Conservation (phyloP, 805 yeast genomes). For the Komagataella populi region DNA sequence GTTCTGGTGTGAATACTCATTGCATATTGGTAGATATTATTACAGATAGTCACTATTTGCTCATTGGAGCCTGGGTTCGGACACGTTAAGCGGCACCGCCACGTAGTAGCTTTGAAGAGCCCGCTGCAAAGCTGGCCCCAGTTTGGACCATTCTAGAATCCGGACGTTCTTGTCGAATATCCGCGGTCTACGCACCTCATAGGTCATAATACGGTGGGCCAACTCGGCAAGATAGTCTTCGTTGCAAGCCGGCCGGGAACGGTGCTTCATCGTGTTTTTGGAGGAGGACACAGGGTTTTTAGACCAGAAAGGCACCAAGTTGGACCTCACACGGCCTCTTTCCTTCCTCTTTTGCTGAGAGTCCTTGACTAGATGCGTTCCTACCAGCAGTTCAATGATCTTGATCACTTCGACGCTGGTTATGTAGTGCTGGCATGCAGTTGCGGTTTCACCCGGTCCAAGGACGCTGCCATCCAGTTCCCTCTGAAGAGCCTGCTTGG, state of each 20-base stretch:
- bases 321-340: conserved; percentile 53
- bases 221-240: conserved; percentile 32
- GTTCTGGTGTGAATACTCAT: too few species aligned
- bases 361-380: conserved; percentile 25
- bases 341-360: conserved; percentile 44
- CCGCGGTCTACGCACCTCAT: conserved; percentile 47
- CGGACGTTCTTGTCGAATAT: conserved; percentile 60
- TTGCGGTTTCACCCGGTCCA: neutral
- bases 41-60: neutral
- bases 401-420: conserved; percentile 58
- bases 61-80: neutral
- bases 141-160: conserved; percentile 44
- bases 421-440: conserved; percentile 28
- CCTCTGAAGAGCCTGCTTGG: neutral
- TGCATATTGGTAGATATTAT: neutral
- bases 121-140: conserved; percentile 45
- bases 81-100: conserved; percentile 14
- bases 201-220: conserved; percentile 53
- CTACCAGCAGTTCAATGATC: conserved; percentile 48
- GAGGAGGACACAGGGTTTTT: conserved; percentile 41
- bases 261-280: conserved; percentile 8
- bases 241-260: conserved; percentile 4
- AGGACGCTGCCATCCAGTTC: conserved; percentile 3
- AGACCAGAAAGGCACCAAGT: conserved; percentile 56
- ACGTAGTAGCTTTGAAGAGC: conserved; percentile 56